These are phyloP conservation scores for Candida broadrunensis DNA, from an alignment of 805 yeast genomes.

Conservation along the genomic window DNA sequence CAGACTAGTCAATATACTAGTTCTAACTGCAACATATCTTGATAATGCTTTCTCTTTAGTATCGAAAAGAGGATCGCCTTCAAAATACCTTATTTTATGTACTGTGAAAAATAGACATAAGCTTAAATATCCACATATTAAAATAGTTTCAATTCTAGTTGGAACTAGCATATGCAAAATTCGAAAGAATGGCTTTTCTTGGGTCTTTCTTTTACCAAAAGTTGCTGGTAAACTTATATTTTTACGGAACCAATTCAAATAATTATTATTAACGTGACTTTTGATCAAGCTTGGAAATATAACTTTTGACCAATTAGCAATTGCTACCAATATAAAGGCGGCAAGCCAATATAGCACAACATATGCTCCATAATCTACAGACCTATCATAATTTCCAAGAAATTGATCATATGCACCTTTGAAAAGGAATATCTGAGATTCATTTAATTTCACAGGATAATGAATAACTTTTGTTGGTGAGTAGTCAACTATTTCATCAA, in stretches of 20 bases:
- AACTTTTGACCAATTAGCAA: slow-evolving; percentile 32
- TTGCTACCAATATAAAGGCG: slow-evolving; percentile 20
- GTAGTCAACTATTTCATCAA: slow-evolving; percentile 7
- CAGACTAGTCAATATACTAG: slow-evolving; percentile 26
- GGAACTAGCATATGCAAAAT: slow-evolving; percentile 35
- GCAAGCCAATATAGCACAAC: slow-evolving; percentile 30
- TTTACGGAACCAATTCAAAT: slow-evolving; percentile 30
- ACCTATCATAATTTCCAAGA: slow-evolving; percentile 40
- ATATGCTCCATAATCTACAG: slow-evolving; percentile 41
- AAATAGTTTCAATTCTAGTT: slow-evolving; percentile 34
- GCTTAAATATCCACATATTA: slow-evolving; percentile 26
- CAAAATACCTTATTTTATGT: slow-evolving; percentile 19
- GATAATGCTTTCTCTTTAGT: slow-evolving; percentile 30
- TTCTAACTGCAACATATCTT: slow-evolving; percentile 40
- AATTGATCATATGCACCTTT: slow-evolving; percentile 32
- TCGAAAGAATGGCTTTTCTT: slow-evolving; percentile 17
- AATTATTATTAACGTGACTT: slow-evolving; percentile 20
- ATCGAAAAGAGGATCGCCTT: slow-evolving; percentile 34
- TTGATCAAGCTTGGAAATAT: slow-evolving; percentile 17
- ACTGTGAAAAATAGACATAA: slow-evolving; percentile 25
- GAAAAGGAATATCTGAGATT: slow-evolving; percentile 13
- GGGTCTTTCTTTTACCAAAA: slow-evolving; percentile 22
- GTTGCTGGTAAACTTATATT: slow-evolving; percentile 40
- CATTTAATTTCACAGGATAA: slow-evolving; percentile 25
- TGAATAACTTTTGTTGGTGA: slow-evolving; percentile 8